Conservation (phyloP, 1,139 yeast genomes). For the Yamadazyma sp. region DNA sequence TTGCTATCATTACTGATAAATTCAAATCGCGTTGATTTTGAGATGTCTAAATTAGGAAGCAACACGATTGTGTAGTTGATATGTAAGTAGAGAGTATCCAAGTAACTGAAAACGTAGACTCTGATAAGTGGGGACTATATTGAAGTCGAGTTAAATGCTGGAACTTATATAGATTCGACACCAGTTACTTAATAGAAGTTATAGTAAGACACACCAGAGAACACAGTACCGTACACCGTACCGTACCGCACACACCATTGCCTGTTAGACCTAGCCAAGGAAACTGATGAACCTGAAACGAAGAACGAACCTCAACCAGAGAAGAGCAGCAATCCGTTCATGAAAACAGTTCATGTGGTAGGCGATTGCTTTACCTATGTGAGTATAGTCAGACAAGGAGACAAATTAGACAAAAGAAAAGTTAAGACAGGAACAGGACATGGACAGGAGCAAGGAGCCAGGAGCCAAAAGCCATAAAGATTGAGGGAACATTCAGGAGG, state of each 20-base stretch:
- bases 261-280: conserved; percentile 11
- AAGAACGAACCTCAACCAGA: conserved; percentile 3
- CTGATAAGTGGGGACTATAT: too few relatives aligned
- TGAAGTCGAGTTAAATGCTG: too few relatives aligned
- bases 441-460: neutral
- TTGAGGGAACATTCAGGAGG: too few relatives aligned
- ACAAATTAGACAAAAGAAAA: neutral
- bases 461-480: too few relatives aligned
- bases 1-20: conserved; percentile 1
- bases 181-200: too few relatives aligned
- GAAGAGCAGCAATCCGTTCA: conserved; percentile 11
- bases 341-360: conserved; percentile 7
- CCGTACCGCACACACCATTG: conserved; percentile 6
- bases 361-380: neutral
- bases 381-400: neutral
- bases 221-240: too few relatives aligned
- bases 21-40: neutral
- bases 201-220: too few relatives aligned
- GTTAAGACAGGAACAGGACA: conserved; percentile 2
- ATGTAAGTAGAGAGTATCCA: too few relatives aligned
- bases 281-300: conserved; percentile 5
- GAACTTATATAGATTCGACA: too few relatives aligned
- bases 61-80: too few relatives aligned
- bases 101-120: too few relatives aligned
- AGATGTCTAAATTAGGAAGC: too few relatives aligned